Evolutionary conservation across 192 early-diverging fungal species (phyloP).

Genomic region (Coemansia sp.): DNA sequence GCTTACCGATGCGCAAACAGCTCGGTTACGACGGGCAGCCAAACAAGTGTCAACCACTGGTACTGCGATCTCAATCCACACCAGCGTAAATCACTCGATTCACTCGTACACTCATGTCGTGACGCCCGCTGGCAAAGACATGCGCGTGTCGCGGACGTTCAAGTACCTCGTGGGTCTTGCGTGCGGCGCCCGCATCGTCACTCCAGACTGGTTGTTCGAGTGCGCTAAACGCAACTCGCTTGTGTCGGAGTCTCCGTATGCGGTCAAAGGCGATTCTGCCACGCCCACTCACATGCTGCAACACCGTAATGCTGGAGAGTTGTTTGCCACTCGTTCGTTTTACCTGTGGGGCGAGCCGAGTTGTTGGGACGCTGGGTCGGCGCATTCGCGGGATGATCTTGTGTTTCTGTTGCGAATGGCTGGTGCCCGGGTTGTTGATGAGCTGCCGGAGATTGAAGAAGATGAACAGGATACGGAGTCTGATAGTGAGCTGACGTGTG

Average conservation of each 20-base stretch:
- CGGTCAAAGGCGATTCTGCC: slow-evolving; percentile 29
- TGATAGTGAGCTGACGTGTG: neutral
- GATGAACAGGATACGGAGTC: neutral
- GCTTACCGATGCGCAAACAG: slow-evolving; percentile 18
- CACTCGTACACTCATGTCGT: slow-evolving; percentile 38
- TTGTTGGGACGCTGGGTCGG: slow-evolving; percentile 5
- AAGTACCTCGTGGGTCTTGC: slow-evolving; percentile 48
- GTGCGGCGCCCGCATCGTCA: slow-evolving; percentile 29
- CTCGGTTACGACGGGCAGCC: slow-evolving; percentile 19
- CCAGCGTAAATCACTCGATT: neutral
- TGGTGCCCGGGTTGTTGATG: slow-evolving; percentile 22
- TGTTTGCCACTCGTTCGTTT: slow-evolving; percentile 16
- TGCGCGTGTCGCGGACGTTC: slow-evolving; percentile 36
- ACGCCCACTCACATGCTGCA: slow-evolving; percentile 11
- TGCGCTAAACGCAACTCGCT: slow-evolving; percentile 14
- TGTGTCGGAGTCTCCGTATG: slow-evolving; percentile 22
- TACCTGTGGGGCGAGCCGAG: slow-evolving; percentile 19
- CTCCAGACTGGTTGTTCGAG: slow-evolving; percentile 30
- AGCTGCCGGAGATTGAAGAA: neutral
- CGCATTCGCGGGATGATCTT: slow-evolving; percentile 22
- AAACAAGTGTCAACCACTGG: neutral
- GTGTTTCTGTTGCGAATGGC: slow-evolving; percentile 13
- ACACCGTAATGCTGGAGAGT: slow-evolving; percentile 4
- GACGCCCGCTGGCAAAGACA: slow-evolving; percentile 13
- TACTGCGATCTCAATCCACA: neutral